Base-by-base conservation (phyloP, 2,329 filamentous ascomycete species). In the Paramyrothecium sp. region DNA sequence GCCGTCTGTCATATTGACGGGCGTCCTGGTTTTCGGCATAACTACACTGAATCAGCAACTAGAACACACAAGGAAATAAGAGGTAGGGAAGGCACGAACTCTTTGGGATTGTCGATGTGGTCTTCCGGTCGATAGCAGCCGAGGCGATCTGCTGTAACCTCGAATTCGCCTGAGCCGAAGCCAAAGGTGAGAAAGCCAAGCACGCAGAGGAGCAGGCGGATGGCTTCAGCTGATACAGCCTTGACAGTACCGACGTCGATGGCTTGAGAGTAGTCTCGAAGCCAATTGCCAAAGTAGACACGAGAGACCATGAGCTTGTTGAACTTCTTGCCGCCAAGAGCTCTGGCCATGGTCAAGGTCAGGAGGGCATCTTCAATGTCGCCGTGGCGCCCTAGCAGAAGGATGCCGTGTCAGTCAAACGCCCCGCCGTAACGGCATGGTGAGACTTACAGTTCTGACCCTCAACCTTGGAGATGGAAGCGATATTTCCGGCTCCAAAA, bases 231-330 rank as follows among this genome's bases (percentile, higher is more conserved):
- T 56, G 90, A 94, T 61, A 97, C 92, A 66, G 89, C 85, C 78
- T 97, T 97, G 75, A 97, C 86, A 3, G 92, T 96, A 60, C 92
- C 93, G 53, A 97, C 91, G 73, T 97, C 93, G 66, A 97, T 90
- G 60, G 92, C 93, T 75, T 97, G 93, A 54, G 90, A 95, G 75
- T 97, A 97, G 75, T 97, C 93, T 58, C 84, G 86, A 34, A 97
- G 85, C 93, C 93, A 97, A 79, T 97, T 97, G 62, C 93, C 93
- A 78, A 97, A 97, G 79, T 97, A 97, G 61, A 96, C 90, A 60
- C 92, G 86, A 62, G 93, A 90, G 61, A 97, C 90, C 69, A 88
- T 89, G 68, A 96, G 85, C 78, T 95, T 95, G 79, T 84, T 86
- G 76, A 96, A 97, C 69, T 93, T 96, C 79, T 93, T 92, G 65